A percentile compares a stretch with the other conserved stretches of the same genome.
phyloP scores from a whole-genome alignment of 371 early-diverging fungal genomes.

The Syncephalastrum monosporum region DNA sequence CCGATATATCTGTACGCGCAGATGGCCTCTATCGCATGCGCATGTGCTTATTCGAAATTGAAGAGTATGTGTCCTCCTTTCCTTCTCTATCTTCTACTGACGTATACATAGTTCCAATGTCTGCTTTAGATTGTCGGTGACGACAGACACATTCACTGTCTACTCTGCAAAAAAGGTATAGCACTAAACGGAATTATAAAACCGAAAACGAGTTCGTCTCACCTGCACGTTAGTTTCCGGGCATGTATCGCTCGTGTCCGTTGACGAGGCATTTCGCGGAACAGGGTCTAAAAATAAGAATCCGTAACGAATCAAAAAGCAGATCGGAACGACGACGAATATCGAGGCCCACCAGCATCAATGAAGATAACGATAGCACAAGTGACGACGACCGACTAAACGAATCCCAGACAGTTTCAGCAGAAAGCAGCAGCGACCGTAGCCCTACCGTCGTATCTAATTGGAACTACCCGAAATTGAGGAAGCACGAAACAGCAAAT shows the following conservation, averaged over 20 bases:
- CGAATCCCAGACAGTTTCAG: constrained; percentile 2
- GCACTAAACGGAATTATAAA: too few relatives aligned
- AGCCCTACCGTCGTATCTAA: neutral
- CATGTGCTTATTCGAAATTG: constrained; percentile 85
- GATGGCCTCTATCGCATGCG: constrained; percentile 88
- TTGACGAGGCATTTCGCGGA: constrained; percentile 62
- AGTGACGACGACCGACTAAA: neutral
- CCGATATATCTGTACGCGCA: constrained; percentile 87
- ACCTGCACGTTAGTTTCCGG: constrained; percentile 40
- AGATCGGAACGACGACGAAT: constrained; percentile 14
- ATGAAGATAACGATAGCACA: constrained; percentile 11
- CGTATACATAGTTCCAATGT: constrained; percentile 17
- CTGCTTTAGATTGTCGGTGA: constrained; percentile 20
- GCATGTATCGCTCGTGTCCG: constrained; percentile 58
- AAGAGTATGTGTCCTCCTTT: constrained; percentile 43
- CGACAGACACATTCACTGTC: constrained; percentile 47
- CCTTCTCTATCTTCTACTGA: neutral
- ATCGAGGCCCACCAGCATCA: constrained; percentile 1
- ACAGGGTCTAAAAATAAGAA: constrained; percentile 71
- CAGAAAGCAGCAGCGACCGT: neutral
- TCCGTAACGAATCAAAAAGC: constrained; percentile 55
- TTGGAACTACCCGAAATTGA: neutral
- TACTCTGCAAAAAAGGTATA: constrained; percentile 42
- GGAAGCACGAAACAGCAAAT: neutral
- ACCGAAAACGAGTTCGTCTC: too few relatives aligned